These are phyloP conservation scores for Entomortierella beljakovae DNA, from an alignment of 192 early-diverging fungal genomes.

Conservation along the genomic window DNA sequence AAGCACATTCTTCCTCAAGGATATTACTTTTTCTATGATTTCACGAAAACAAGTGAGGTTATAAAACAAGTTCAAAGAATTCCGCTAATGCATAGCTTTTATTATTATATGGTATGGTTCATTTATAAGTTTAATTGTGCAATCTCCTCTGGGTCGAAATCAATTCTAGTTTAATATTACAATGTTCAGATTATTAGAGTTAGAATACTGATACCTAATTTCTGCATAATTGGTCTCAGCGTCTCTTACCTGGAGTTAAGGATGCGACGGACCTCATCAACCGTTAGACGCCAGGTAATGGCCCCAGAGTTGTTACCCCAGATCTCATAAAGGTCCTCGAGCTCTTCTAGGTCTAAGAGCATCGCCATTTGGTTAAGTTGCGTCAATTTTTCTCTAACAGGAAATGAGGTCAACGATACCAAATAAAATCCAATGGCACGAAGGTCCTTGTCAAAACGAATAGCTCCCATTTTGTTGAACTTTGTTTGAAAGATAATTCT, in stretches of 20 bases:
- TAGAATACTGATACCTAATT: not conserved
- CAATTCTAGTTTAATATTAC: slow-evolving; percentile 54
- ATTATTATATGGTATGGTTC: too few relatives aligned
- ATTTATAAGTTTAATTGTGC: slow-evolving; percentile 53
- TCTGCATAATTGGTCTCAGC: not conserved
- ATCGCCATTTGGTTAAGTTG: slow-evolving; percentile 88
- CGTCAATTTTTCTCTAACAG: slow-evolving; percentile 81
- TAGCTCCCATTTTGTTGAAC: slow-evolving; percentile 91
- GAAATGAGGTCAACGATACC: slow-evolving; percentile 66
- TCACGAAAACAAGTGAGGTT: too few relatives aligned
- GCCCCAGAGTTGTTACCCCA: slow-evolving; percentile 72
- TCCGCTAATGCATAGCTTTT: too few relatives aligned
- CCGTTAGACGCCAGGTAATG: slow-evolving; percentile 80
- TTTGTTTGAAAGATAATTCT: slow-evolving; percentile 84
- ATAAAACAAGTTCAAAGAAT: too few relatives aligned
- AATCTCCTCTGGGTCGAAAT: slow-evolving; percentile 72
- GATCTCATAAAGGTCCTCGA: slow-evolving; percentile 77
- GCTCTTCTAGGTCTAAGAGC: slow-evolving; percentile 83
- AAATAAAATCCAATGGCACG: slow-evolving; percentile 77
- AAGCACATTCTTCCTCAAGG: too few relatives aligned
- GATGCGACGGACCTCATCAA: slow-evolving; percentile 73
- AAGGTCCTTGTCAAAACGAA: slow-evolving; percentile 94
- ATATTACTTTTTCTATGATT: too few relatives aligned
- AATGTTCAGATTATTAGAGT: not conserved
- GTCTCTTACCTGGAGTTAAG: slow-evolving; percentile 68